Conservation (phyloP, 495 filamentous ascomycete species). For the Clavariopsis aquatica region DNA sequence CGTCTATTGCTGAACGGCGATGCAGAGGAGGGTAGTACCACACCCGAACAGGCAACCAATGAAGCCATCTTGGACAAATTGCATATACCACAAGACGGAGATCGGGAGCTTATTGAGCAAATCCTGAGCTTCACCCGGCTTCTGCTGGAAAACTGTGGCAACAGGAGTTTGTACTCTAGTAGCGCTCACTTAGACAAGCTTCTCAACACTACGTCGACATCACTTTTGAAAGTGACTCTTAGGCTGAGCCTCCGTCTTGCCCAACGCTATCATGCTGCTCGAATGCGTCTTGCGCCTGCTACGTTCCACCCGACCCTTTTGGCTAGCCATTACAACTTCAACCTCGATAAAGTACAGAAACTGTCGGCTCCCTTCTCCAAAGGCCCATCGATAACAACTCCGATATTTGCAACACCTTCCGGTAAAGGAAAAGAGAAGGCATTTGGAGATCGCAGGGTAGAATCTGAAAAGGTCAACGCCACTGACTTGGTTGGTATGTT, state of each 20-base stretch:
- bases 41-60: conserved; percentile 38
- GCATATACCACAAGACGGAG: conserved; percentile 71
- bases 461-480: conserved; percentile 59
- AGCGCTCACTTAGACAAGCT: conserved; percentile 83
- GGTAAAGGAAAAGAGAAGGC: conserved; percentile 74
- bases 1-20: conserved; percentile 61
- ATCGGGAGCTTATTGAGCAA: conserved; percentile 73
- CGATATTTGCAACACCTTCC: conserved; percentile 48
- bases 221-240: conserved; percentile 72
- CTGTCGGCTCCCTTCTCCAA: conserved; percentile 82
- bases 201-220: conserved; percentile 79
- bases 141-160: conserved; percentile 92
- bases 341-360: conserved; percentile 81
- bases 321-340: conserved; percentile 89
- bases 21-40: conserved; percentile 45
- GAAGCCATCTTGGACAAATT: conserved; percentile 55
- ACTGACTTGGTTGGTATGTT: conserved; percentile 76
- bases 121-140: conserved; percentile 82
- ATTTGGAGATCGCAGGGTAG: conserved; percentile 46
- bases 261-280: conserved; percentile 85
- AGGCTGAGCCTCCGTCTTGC: conserved; percentile 79
- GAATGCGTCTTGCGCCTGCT: conserved; percentile 64
- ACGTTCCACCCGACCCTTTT: conserved; percentile 72
- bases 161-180: conserved; percentile 93
- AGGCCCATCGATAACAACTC: conserved; percentile 49